A percentile compares a stretch with the other conserved stretches of the same genome.
Evolutionary conservation across 2,329 filamentous ascomycete genomes (phyloP).

Genomic region (Ceratocystis eucalypticola): DNA sequence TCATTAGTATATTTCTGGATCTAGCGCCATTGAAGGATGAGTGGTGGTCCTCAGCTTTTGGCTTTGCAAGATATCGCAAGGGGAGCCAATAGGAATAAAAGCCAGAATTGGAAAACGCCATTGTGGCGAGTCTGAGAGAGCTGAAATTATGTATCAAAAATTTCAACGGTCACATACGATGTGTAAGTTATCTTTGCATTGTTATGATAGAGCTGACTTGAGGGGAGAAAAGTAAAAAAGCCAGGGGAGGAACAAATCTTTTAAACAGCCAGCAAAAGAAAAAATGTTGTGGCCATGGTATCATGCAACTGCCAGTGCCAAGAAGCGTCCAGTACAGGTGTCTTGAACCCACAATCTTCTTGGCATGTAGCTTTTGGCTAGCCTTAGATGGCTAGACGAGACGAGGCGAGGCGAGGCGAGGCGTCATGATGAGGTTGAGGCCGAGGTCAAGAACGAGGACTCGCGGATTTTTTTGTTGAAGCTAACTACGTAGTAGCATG

Average conservation of each 20-base stretch:
- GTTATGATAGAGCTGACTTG: background rate
- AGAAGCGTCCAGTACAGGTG: background rate
- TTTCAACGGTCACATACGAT: background rate
- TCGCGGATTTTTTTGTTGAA: background rate
- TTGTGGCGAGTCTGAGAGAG: background rate
- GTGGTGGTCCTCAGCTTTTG: background rate
- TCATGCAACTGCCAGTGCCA: background rate
- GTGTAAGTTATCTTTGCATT: too few relatives aligned
- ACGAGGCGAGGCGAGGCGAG: background rate
- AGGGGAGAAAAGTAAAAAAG: background rate
- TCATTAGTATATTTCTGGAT: background rate
- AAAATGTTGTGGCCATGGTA: background rate
- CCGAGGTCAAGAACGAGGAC: background rate
- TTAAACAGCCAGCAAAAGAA: background rate
- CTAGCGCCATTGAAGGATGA: background rate
- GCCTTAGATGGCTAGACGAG: background rate
- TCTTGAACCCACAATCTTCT: background rate
- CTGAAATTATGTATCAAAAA: slow-evolving; percentile 20
- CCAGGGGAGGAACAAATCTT: background rate
- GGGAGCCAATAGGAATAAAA: background rate
- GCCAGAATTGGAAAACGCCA: background rate
- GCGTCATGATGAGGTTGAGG: background rate
- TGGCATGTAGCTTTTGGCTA: background rate
- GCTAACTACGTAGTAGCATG: background rate
- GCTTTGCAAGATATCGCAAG: background rate